Evolutionary conservation across 176 grass and related monocot genomes (phyloP).

Genomic region (Ensete ventricosum): DNA sequence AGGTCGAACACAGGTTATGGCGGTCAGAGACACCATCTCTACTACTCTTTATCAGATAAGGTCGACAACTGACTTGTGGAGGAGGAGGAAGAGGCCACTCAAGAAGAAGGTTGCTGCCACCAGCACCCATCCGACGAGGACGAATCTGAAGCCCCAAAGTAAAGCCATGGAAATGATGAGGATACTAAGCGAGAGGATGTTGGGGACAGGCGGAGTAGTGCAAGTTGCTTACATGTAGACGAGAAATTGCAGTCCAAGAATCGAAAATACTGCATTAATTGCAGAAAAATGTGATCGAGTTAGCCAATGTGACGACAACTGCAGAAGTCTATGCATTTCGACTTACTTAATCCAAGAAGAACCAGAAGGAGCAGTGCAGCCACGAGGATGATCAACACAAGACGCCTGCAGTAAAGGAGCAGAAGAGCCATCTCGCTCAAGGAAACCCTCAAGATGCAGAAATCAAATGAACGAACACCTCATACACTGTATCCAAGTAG

Average conservation of each 20-base stretch:
- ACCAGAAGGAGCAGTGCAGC: slow-evolving; percentile 49
- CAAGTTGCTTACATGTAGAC: slow-evolving; percentile 48
- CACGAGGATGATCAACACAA: slow-evolving; percentile 37
- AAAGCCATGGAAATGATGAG: neutral
- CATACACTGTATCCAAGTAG: slow-evolving; percentile 43
- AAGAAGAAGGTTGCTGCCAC: slow-evolving; percentile 6
- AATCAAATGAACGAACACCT: neutral
- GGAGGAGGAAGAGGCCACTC: slow-evolving; percentile 4
- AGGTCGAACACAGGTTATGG: neutral
- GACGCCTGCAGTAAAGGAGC: slow-evolving; percentile 36
- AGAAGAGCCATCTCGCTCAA: neutral
- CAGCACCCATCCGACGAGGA: neutral
- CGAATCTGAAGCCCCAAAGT: neutral
- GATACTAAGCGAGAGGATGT: neutral
- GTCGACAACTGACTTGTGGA: neutral
- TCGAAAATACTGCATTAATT: slow-evolving; percentile 46
- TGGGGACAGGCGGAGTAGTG: neutral
- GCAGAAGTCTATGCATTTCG: neutral
- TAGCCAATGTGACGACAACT: neutral
- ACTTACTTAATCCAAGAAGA: slow-evolving; percentile 65
- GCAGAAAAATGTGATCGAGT: neutral
- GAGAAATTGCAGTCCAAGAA: slow-evolving; percentile 40
- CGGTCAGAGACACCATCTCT: neutral
- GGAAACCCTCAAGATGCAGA: neutral
- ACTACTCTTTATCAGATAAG: too few species aligned